phyloP scores from a whole-genome alignment of 2,329 filamentous ascomycete species.

The Leptographium radiaticola region DNA sequence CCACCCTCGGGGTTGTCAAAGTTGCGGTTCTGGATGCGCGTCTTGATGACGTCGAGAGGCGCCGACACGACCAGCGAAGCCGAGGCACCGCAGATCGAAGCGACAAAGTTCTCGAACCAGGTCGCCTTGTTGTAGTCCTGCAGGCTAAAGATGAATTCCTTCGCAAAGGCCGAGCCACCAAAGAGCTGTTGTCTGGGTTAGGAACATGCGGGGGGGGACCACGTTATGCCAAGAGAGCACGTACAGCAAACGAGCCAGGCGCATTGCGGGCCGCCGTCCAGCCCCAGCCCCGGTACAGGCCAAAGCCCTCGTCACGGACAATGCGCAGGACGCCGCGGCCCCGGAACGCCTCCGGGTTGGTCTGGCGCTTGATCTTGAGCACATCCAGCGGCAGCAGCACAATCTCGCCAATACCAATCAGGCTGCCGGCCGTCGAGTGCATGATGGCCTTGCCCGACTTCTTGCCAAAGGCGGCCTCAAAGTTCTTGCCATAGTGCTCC shows the following conservation, averaged over 20 bases:
- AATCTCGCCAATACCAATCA: slow-evolving; percentile 97
- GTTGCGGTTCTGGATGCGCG: slow-evolving; percentile 94
- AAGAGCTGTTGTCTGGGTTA: slow-evolving; percentile 53
- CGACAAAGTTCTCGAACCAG: slow-evolving; percentile 95
- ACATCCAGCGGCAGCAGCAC: slow-evolving; percentile 90
- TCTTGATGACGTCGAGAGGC: slow-evolving; percentile 95
- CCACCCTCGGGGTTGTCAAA: slow-evolving; percentile 96
- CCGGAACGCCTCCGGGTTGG: slow-evolving; percentile 95
- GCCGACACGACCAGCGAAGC: slow-evolving; percentile 95
- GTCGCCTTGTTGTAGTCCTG: slow-evolving; percentile 88
- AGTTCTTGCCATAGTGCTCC: slow-evolving; percentile 65
- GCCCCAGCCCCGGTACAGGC: slow-evolving; percentile 88
- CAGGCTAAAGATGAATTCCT: slow-evolving; percentile 86
- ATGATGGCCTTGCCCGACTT: slow-evolving; percentile 97
- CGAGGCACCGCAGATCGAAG: slow-evolving; percentile 87
- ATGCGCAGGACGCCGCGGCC: slow-evolving; percentile 86
- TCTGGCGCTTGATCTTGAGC: slow-evolving; percentile 98
- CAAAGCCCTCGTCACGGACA: slow-evolving; percentile 85
- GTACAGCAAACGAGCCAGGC: slow-evolving; percentile 87
- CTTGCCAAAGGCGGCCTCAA: slow-evolving; percentile 84
- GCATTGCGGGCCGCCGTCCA: slow-evolving; percentile 97
- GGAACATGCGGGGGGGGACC: slow-evolving; percentile 20
- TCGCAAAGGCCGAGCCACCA: slow-evolving; percentile 91
- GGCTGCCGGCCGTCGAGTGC: slow-evolving; percentile 88
- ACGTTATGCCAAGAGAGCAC: too few relatives aligned